Conservation (phyloP, 176 grass and related monocot species). For the Avena eriantha region DNA sequence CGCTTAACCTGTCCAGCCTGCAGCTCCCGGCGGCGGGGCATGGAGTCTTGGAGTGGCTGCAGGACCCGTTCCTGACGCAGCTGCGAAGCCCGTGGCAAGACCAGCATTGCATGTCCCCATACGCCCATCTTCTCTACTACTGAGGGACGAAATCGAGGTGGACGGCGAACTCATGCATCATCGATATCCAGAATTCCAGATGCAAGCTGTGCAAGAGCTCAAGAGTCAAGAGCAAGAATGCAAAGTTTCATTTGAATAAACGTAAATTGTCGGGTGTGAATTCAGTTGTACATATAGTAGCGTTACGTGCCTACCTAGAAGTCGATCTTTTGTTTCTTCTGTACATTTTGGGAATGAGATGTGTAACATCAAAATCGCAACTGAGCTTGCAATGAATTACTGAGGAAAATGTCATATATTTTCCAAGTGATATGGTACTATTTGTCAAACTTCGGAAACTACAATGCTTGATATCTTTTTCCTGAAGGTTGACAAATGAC, state of each 20-base stretch:
- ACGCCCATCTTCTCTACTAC: constrained; percentile 60
- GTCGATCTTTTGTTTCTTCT: background rate
- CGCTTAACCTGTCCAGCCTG: constrained; percentile 36
- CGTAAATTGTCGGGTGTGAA: constrained; percentile 17
- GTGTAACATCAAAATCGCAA: background rate
- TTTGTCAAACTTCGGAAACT: background rate
- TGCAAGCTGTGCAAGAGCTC: background rate
- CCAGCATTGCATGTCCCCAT: constrained; percentile 59
- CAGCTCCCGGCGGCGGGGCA: constrained; percentile 47
- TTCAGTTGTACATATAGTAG: constrained; percentile 13
- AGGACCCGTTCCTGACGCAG: constrained; percentile 68
- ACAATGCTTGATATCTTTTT: background rate
- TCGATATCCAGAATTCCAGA: background rate
- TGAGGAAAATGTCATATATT: background rate
- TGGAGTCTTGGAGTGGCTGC: constrained; percentile 59
- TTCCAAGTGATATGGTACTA: background rate
- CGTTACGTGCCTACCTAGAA: background rate
- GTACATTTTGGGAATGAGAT: background rate
- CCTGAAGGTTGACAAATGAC: background rate
- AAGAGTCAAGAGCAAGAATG: background rate
- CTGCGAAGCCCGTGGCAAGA: constrained; percentile 81
- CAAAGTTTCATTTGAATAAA: background rate
- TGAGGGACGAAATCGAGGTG: background rate
- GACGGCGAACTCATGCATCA: background rate
- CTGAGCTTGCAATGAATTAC: constrained; percentile 4